A percentile compares a stretch with the other conserved stretches of the same genome.
These are phyloP conservation scores for Lumnitzera littorea DNA, from an alignment of 345 rosid species.

Conservation along the genomic window DNA sequence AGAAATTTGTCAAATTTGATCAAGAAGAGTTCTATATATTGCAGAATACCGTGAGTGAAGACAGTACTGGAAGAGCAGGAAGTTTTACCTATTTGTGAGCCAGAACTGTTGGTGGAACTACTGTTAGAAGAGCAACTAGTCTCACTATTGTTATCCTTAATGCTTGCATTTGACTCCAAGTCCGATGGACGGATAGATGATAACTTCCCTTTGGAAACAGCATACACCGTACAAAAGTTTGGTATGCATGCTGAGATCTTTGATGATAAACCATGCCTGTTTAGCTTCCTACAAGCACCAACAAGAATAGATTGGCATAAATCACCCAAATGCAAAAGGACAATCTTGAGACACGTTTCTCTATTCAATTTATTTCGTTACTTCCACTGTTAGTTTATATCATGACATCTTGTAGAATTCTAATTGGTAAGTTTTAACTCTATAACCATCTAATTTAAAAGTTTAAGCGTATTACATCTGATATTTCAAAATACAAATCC, in stretches of 20 bases:
- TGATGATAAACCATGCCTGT: constrained; percentile 48
- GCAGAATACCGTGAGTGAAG: neutral
- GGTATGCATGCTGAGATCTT: constrained; percentile 55
- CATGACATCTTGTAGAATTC: no score
- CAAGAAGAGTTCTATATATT: neutral
- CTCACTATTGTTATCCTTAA: constrained; percentile 37
- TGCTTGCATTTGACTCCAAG: constrained; percentile 39
- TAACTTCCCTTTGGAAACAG: constrained; percentile 66
- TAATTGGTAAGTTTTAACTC: no score
- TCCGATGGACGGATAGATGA: constrained; percentile 73
- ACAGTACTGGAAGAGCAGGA: neutral
- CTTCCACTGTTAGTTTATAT: no score
- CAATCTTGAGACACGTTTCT: neutral
- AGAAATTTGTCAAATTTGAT: no score
- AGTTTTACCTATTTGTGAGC: constrained; percentile 42
- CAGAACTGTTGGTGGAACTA: constrained; percentile 26
- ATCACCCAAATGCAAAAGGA: neutral
- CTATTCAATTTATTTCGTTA: no score
- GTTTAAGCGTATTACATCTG: no score
- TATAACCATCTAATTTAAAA: no score
- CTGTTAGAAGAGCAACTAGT: constrained; percentile 33
- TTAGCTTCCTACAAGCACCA: constrained; percentile 34
- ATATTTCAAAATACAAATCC: no score
- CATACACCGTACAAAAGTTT: constrained; percentile 68
- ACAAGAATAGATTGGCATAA: neutral